Evolutionary conservation across 106 monocot genomes (phyloP).

Genomic region (Platanthera guangdongensis): DNA sequence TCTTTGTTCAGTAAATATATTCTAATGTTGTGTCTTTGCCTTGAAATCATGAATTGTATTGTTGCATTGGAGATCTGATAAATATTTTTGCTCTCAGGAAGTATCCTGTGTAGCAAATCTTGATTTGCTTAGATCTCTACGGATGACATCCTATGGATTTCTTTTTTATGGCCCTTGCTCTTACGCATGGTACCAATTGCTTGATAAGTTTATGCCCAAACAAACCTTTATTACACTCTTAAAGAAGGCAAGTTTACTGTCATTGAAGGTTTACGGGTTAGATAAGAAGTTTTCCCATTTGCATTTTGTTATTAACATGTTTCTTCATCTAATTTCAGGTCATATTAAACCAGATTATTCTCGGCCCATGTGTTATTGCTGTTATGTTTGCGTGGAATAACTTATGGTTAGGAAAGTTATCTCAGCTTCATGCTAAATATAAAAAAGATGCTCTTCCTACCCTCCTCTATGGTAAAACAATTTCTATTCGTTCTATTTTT

Average conservation of each 20-base stretch:
- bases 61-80: neutral
- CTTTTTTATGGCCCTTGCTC: constrained; percentile 92
- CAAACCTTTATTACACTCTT: constrained; percentile 58
- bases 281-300: neutral
- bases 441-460: constrained; percentile 87
- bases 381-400: constrained; percentile 96
- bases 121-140: constrained; percentile 81
- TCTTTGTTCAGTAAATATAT: neutral
- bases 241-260: constrained; percentile 36
- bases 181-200: constrained; percentile 80
- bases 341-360: constrained; percentile 80
- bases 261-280: neutral
- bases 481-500: neutral
- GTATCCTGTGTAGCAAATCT: constrained; percentile 33
- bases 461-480: constrained; percentile 61
- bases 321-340: constrained; percentile 43
- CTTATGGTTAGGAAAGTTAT: constrained; percentile 70
- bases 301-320: neutral
- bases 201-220: constrained; percentile 68
- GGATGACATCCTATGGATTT: constrained; percentile 93
- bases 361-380: constrained; percentile 97
- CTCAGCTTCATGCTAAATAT: constrained; percentile 72
- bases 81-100: constrained; percentile 30
- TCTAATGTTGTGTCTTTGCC: neutral
- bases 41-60: neutral